Conservation (phyloP, 768 basidiomycete genomes). For the Suillus weaverae region DNA sequence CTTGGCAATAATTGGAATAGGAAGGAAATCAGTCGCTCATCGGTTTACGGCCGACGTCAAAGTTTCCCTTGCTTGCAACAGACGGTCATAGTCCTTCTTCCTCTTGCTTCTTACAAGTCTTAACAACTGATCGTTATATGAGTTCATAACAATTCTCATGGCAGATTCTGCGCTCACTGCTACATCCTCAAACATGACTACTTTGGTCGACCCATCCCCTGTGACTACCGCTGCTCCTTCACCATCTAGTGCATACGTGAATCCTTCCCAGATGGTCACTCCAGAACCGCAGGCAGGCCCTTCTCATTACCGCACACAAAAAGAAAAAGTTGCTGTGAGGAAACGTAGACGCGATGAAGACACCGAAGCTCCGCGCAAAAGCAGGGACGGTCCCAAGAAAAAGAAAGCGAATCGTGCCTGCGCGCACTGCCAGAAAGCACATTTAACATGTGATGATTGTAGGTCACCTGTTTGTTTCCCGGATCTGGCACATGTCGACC, state of each 20-base stretch:
- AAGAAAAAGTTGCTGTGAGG: conserved; percentile 40
- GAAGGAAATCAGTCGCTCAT: conserved; percentile 12
- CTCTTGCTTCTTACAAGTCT: not conserved
- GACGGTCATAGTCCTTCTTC: not conserved
- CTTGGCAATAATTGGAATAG: not conserved
- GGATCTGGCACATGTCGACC: conserved; percentile 13
- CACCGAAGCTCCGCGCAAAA: conserved; percentile 58
- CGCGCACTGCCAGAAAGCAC: conserved; percentile 94
- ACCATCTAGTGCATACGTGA: conserved; percentile 36
- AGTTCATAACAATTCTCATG: conserved; percentile 14
- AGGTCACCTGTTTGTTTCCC: conserved; percentile 34
- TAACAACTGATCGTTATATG: conserved; percentile 11
- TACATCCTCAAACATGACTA: conserved; percentile 11
- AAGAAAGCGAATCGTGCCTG: conserved; percentile 95
- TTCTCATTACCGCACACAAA: conserved; percentile 23
- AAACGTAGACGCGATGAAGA: conserved; percentile 68
- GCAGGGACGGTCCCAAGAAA: conserved; percentile 82
- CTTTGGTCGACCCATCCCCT: conserved; percentile 10
- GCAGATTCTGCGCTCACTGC: conserved; percentile 4
- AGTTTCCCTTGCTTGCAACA: conserved; percentile 11
- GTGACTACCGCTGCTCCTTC: conserved; percentile 16
- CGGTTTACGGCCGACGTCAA: conserved; percentile 22
- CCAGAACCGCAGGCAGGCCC: conserved; percentile 39
- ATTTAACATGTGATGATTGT: conserved; percentile 99
- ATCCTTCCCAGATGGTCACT: conserved; percentile 41